These are phyloP conservation scores for Aspergillus udagawae DNA, from an alignment of 2,329 filamentous ascomycete genomes.

Conservation along the genomic window DNA sequence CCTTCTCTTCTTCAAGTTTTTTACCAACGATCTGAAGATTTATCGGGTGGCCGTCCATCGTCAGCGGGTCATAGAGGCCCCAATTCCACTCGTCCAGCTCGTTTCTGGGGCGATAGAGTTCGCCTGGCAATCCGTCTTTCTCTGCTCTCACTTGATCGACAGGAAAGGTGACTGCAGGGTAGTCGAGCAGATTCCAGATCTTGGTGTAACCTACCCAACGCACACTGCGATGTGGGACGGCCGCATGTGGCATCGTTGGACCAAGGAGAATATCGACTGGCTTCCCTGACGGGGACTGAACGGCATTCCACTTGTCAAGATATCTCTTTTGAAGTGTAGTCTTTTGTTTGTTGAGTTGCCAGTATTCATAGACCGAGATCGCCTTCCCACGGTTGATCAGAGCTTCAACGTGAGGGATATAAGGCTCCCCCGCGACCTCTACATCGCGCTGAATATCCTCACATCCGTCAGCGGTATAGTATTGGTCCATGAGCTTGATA, in stretches of 20 bases:
- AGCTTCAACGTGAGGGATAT: constrained; percentile 55
- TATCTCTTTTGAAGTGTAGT: constrained; percentile 51
- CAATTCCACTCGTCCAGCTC: constrained; percentile 51
- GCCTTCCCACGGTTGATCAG: constrained; percentile 51
- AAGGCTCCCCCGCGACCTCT: constrained; percentile 54
- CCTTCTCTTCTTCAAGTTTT: constrained; percentile 54
- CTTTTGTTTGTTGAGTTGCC: constrained; percentile 62
- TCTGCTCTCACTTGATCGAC: constrained; percentile 45
- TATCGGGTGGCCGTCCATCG: constrained; percentile 46
- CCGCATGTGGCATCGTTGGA: constrained; percentile 59
- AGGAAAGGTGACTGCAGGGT: constrained; percentile 55
- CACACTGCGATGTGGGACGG: constrained; percentile 43
- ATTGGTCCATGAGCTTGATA: constrained; percentile 57
- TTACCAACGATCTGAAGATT: constrained; percentile 52
- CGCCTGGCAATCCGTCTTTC: constrained; percentile 35
- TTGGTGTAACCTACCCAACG: constrained; percentile 57
- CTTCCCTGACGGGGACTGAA: constrained; percentile 43
- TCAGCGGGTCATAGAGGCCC: constrained; percentile 42
- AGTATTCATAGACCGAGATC: constrained; percentile 63
- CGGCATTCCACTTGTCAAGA: constrained; percentile 55
- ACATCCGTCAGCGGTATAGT: constrained; percentile 60
- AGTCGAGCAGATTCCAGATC: constrained; percentile 61
- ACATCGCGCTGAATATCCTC: constrained; percentile 59
- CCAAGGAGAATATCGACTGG: constrained; percentile 54
- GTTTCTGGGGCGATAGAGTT: constrained; percentile 46